A percentile compares a stretch with the other conserved stretches of the same genome.
phyloP scores from a whole-genome alignment of 1,139 yeast genomes.

The Magnusiomyces tetraspermus region DNA sequence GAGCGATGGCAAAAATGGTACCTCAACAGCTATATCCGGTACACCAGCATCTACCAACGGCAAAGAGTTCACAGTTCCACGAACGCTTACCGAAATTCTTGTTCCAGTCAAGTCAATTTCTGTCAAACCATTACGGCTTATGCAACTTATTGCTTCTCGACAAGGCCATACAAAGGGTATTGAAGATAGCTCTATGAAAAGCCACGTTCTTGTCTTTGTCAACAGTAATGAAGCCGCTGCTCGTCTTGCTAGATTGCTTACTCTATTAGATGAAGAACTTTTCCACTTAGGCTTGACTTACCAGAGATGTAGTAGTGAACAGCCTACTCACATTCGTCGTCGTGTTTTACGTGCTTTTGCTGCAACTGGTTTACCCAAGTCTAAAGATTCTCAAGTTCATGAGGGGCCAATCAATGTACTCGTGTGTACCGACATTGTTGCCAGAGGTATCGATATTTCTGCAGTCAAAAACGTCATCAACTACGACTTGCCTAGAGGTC shows the following conservation, averaged over 20 bases:
- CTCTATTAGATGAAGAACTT: slow-evolving; percentile 35
- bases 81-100: slow-evolving; percentile 29
- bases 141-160: slow-evolving; percentile 35
- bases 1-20: slow-evolving; percentile 23
- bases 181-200: slow-evolving; percentile 9
- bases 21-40: slow-evolving; percentile 23
- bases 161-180: slow-evolving; percentile 25
- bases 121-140: slow-evolving; percentile 63
- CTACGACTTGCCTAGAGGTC: slow-evolving; percentile 81
- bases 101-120: slow-evolving; percentile 26
- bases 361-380: background rate
- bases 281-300: slow-evolving; percentile 19
- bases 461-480: slow-evolving; percentile 70
- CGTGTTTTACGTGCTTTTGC: slow-evolving; percentile 47
- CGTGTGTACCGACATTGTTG: slow-evolving; percentile 85
- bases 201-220: slow-evolving; percentile 53
- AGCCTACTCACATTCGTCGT: slow-evolving; percentile 29
- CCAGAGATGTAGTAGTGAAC: slow-evolving; percentile 33
- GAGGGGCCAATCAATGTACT: slow-evolving; percentile 44
- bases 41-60: slow-evolving; percentile 43
- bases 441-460: slow-evolving; percentile 84
- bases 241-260: slow-evolving; percentile 55
- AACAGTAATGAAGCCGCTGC: slow-evolving; percentile 83
- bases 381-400: background rate
- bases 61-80: slow-evolving; percentile 38